Evolutionary conservation across 176 grass and related monocot genomes (phyloP).

Genomic region (Oryza glaberrima): DNA sequence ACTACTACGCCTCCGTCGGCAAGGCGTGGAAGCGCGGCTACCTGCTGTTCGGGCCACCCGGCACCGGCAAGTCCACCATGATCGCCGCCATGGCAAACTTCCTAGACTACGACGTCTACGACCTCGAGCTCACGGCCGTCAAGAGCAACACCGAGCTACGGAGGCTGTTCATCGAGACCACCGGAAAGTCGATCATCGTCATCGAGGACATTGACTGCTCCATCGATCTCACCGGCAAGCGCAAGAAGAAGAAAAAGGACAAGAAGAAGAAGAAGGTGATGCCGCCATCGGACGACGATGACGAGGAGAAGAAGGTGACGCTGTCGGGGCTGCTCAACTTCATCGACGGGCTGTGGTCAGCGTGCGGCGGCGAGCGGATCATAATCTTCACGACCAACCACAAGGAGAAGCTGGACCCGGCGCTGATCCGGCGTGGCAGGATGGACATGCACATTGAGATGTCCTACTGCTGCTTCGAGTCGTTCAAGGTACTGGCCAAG

Average conservation of each 20-base stretch:
- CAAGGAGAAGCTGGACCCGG: conserved; percentile 62
- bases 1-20: conserved; percentile 63
- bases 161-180: conserved; percentile 76
- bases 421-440: conserved; percentile 57
- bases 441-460: conserved; percentile 78
- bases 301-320: conserved; percentile 34
- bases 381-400: conserved; percentile 71
- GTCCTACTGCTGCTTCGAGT: conserved; percentile 53
- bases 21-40: conserved; percentile 73
- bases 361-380: conserved; percentile 60
- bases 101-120: conserved; percentile 72
- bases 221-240: conserved; percentile 61
- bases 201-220: conserved; percentile 82
- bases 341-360: conserved; percentile 67
- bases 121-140: conserved; percentile 64
- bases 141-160: conserved; percentile 75
- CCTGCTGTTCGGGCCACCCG: conserved; percentile 46
- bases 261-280: not conserved
- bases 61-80: conserved; percentile 86
- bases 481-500: conserved; percentile 49
- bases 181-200: conserved; percentile 71
- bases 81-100: conserved; percentile 78
- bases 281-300: not conserved
- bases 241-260: conserved; percentile 38
- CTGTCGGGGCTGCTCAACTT: conserved; percentile 65